phyloP scores from a whole-genome alignment of 768 basidiomycete genomes.

The Cubamyces sp. region DNA sequence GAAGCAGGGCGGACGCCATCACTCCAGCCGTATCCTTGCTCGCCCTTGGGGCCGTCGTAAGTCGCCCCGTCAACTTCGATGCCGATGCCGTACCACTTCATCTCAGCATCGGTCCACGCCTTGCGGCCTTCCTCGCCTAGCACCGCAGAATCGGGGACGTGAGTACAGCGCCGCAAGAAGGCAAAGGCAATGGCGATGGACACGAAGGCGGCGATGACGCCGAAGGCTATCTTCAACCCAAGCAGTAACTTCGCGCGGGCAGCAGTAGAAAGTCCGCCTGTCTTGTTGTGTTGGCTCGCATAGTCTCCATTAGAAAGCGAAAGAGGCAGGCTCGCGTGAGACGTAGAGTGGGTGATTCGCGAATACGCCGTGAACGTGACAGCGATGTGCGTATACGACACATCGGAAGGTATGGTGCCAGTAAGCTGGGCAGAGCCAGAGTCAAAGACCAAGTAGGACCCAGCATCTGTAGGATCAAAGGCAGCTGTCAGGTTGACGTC shows the following conservation, averaged over 20 bases:
- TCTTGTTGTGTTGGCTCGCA: conserved; percentile 39
- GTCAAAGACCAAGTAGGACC: conserved; percentile 59
- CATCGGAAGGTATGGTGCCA: conserved; percentile 59
- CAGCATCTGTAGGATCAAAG: conserved; percentile 54
- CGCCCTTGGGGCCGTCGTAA: conserved; percentile 14
- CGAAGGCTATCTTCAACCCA: conserved; percentile 65
- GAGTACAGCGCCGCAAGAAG: conserved; percentile 55
- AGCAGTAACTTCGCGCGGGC: conserved; percentile 56
- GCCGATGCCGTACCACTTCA: conserved; percentile 67
- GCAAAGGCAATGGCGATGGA: conserved; percentile 59
- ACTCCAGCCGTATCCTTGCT: conserved; percentile 40
- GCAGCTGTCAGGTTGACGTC: conserved; percentile 59
- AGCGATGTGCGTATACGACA: conserved; percentile 45
- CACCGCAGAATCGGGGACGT: conserved; percentile 63
- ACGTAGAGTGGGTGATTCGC: conserved; percentile 66
- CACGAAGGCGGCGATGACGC: conserved; percentile 60
- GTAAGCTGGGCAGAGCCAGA: conserved; percentile 46
- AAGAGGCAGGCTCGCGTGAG: conserved; percentile 62
- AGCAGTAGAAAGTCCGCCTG: conserved; percentile 42
- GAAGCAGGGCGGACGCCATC: conserved; percentile 20
- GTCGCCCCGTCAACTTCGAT: conserved; percentile 31
- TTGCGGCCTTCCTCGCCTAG: conserved; percentile 59
- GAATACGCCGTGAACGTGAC: conserved; percentile 74
- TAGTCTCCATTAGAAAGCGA: conserved; percentile 45
- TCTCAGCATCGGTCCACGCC: conserved; percentile 67